phyloP scores from a whole-genome alignment of 345 rosid genomes.

The Aquilaria malaccensis region DNA sequence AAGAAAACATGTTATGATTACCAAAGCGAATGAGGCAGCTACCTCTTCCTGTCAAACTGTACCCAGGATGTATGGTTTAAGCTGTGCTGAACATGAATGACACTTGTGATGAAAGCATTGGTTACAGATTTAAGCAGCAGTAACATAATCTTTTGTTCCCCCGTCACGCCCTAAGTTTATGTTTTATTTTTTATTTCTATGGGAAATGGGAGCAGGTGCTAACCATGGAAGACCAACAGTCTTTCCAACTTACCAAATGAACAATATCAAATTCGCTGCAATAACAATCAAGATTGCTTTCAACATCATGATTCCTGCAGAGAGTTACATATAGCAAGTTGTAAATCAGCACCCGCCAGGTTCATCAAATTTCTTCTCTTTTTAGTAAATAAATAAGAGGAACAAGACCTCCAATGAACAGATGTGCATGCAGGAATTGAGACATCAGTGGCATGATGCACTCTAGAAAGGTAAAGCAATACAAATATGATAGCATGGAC shows the following conservation, averaged over 20 bases:
- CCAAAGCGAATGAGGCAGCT: too few species aligned
- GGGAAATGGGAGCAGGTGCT: neutral
- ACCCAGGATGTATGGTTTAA: too few species aligned
- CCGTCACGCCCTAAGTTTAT: too few species aligned
- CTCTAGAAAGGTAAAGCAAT: too few species aligned
- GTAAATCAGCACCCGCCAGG: conserved; percentile 5
- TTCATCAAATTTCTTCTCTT: neutral
- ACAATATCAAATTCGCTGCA: conserved; percentile 66
- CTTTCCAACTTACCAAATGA: conserved; percentile 47
- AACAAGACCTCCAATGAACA: neutral
- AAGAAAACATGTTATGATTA: neutral
- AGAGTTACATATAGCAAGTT: conserved; percentile 5
- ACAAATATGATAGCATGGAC: too few species aligned
- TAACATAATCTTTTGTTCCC: too few species aligned
- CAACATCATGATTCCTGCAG: conserved; percentile 67
- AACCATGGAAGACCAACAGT: neutral
- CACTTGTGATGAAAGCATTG: neutral
- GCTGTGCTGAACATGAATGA: too few species aligned
- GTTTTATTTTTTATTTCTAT: too few species aligned
- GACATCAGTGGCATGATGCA: neutral
- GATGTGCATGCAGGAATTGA: neutral
- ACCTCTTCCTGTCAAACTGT: too few species aligned
- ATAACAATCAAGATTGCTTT: conserved; percentile 52
- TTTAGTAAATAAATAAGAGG: neutral
- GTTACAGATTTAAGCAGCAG: too few species aligned